These are phyloP conservation scores for Sutorius australiensis DNA, from an alignment of 768 basidiomycete species.

Conservation along the genomic window DNA sequence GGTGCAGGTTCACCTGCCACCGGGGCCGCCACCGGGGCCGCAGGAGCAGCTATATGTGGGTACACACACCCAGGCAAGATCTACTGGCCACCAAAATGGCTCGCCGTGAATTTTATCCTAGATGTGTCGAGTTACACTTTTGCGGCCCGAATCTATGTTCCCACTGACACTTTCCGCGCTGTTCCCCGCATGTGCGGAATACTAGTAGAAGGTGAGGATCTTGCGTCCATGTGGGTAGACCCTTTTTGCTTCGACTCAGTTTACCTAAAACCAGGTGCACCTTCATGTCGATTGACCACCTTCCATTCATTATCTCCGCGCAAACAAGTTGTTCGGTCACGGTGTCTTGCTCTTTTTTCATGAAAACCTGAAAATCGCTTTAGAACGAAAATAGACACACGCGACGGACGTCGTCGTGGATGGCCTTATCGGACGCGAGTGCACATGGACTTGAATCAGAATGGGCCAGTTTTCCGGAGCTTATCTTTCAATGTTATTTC, in stretches of 20 bases:
- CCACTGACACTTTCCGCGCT: too few species aligned
- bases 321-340: not conserved
- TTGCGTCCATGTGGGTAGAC: slow-evolving; percentile 1
- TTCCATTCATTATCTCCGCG: slow-evolving; percentile 2
- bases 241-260: not conserved
- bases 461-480: not conserved
- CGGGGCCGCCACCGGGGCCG: too few species aligned
- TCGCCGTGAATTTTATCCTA: too few species aligned
- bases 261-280: not conserved
- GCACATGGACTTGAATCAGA: not conserved
- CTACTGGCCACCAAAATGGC: too few species aligned
- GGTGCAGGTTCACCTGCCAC: too few species aligned
- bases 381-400: not conserved
- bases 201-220: not conserved
- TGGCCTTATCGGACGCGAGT: not conserved
- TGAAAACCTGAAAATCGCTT: not conserved
- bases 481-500: not conserved
- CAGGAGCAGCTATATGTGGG: too few species aligned
- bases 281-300: not conserved
- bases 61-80: too few species aligned
- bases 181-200: not conserved
- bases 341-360: not conserved
- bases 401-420: not conserved
- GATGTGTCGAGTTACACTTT: too few species aligned
- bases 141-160: too few species aligned